These are phyloP conservation scores for Ganoderma lingzhi DNA, from an alignment of 1,284 basidiomycete genomes.

Conservation along the genomic window DNA sequence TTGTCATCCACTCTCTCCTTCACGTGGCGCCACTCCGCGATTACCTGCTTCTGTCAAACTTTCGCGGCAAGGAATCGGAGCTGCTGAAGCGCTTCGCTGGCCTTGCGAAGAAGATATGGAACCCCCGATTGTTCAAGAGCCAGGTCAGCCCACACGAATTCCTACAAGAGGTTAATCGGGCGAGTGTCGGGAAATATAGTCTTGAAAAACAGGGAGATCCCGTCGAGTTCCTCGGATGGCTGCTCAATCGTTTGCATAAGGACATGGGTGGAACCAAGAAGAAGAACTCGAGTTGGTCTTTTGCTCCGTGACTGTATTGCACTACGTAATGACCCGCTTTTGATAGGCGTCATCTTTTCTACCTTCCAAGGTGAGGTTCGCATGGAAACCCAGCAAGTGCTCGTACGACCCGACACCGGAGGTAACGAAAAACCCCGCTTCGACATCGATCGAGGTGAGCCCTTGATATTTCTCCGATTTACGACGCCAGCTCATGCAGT, in stretches of 20 bases:
- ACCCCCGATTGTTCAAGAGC: constrained; percentile 93
- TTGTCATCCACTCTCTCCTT: constrained; percentile 92
- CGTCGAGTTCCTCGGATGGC: constrained; percentile 95
- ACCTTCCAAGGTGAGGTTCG: constrained; percentile 95
- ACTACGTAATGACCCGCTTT: neutral
- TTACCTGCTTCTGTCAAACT: constrained; percentile 82
- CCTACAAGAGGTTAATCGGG: constrained; percentile 93
- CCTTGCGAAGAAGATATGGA: constrained; percentile 95
- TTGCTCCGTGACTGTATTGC: neutral
- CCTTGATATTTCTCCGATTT: constrained; percentile 12
- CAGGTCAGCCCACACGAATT: constrained; percentile 99
- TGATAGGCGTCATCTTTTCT: constrained; percentile 85
- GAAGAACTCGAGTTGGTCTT: constrained; percentile 79
- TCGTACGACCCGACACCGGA: constrained; percentile 80
- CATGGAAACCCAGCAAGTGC: constrained; percentile 93
- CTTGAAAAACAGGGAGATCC: constrained; percentile 96
- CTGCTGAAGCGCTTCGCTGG: constrained; percentile 88
- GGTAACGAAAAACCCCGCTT: constrained; percentile 84
- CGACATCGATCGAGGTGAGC: constrained; percentile 88
- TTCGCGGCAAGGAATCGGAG: constrained; percentile 81
- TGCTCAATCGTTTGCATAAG: constrained; percentile 92
- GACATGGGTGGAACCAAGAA: constrained; percentile 92
- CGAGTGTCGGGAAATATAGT: constrained; percentile 89
- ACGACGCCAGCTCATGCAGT: constrained; percentile 21
- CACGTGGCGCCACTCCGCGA: constrained; percentile 93